Evolutionary conservation across 1,284 basidiomycete genomes (phyloP), one percentile per base, ranked within the genome.

Genomic region (Vanrija humicola): DNA sequence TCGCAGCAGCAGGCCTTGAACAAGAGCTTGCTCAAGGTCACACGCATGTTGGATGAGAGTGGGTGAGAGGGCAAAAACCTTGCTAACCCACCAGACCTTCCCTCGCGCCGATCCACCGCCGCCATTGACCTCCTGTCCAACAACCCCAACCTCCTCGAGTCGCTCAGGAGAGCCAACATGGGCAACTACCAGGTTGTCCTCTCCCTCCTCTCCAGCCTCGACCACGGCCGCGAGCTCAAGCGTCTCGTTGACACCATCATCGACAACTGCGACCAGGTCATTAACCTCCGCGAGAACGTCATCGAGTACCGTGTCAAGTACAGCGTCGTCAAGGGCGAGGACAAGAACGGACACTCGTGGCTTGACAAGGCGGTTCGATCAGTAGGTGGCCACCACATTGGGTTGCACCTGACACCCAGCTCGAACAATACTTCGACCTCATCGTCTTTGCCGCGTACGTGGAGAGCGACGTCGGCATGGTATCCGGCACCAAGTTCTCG

Each of bases 371-470:
- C 79, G 1, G 60, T 79, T 8, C 69, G 78, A 43, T 76, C 80
- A 5, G 73, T 75, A 28, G 39, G 70, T 59, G 19, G 8, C 6
- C 8, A 16, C 23, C 1, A 1, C 14, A 1, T n/a, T n/a, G 40
- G 46, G 38, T 18, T 29, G 18, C 26, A 10, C 10, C 53, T 61
- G 19, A 51, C 29, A n/a, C 12, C n/a, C 48, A 75, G 73, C 76
- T 83, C 23, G 82, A 83, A 62, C 80, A 81, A 61, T 83, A 83
- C 71, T 97, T 96, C 78, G 98, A 98, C 78, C 84, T 95, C 59
- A 89, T 98, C 57, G 89, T 90, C 0, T 98, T 98, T 69, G 88
- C 93, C 2, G 90, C 86, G 59, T 99, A 91, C 66, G 86, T 96
- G 8, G 89, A 93, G 51, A 82, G 82, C 16, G 78, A 78, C 59